Base-by-base conservation (phyloP, 2,329 filamentous ascomycete species). In the Epichloe sp. region DNA sequence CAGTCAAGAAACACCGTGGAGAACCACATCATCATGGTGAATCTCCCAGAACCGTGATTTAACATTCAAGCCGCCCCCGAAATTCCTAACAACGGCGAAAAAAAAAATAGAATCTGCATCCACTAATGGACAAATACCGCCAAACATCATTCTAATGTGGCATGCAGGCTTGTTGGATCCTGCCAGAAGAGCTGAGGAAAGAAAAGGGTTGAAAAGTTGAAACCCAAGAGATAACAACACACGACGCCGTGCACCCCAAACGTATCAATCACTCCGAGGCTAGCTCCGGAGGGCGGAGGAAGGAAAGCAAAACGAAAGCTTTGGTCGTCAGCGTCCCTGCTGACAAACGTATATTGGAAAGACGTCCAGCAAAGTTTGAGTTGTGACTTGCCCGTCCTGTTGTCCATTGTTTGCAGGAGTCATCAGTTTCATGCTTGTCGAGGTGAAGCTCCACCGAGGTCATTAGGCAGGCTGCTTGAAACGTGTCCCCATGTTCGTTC, bases 91-190 rank as follows among this genome's bases (percentile, higher is more conserved):
- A 8, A 23, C 14, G 23, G 11, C 21, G 21, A 12, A n/a, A 34
- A 41, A 34, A 40, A 36, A 0, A 23, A 6, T 2, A 23, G 19
- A 37, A 47, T 36, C 19, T 31, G n/a, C 19, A 17, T 12, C 17
- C 47, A 10, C 17, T n/a, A 5, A 19, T 31, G 12, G 21, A 26
- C 23, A 42, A 14, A 46, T 41, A 35, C 43, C 43, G 26, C 17
- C 48, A 19, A 41, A 21, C 34, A 45, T 50, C 48, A 50, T 41
- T 50, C 36, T 50, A 50, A 50, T 46, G 48, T 41, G 43, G 35
- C 38, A 47, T 37, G 40, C 50, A 21, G 44, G 40, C 15, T 31
- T 47, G 23, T 21, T 35, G n/a, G 12, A 19, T 40, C 41, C 34
- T 40, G 44, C 23, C 36, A 34, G 35, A 50, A 38, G 12, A 42